phyloP scores from a whole-genome alignment of 2,329 filamentous ascomycete species.

The Lecanosticta acicola region DNA sequence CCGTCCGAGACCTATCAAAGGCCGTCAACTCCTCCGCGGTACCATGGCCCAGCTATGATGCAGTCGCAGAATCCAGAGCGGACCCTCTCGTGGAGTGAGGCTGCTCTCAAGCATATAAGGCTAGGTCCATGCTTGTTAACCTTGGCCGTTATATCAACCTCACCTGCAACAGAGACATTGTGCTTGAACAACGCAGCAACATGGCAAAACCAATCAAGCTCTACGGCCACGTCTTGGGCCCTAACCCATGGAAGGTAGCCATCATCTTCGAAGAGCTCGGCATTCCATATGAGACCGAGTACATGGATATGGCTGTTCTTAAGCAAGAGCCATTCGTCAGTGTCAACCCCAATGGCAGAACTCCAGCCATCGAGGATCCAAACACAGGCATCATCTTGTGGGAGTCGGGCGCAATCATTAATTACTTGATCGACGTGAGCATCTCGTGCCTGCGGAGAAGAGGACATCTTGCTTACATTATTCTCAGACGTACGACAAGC shows the following conservation, averaged over 20 bases:
- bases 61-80: too few relatives aligned
- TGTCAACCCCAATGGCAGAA: slow-evolving; percentile 40
- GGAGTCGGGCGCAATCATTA: slow-evolving; percentile 30
- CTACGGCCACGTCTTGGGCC: slow-evolving; percentile 29
- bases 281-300: slow-evolving; percentile 37
- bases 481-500: slow-evolving; percentile 27
- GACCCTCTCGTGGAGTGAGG: too few relatives aligned
- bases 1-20: background rate
- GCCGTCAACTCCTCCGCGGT: background rate
- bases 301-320: slow-evolving; percentile 37
- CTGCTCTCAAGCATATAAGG: too few relatives aligned
- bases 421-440: slow-evolving; percentile 23
- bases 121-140: too few relatives aligned
- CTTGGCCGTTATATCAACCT: background rate
- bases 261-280: slow-evolving; percentile 42
- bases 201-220: slow-evolving; percentile 28
- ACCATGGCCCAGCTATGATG: background rate
- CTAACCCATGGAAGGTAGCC: slow-evolving; percentile 43
- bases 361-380: slow-evolving; percentile 42
- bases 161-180: background rate
- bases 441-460: too few relatives aligned
- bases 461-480: too few relatives aligned
- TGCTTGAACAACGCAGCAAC: background rate
- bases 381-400: slow-evolving; percentile 40
- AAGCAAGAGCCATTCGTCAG: slow-evolving; percentile 37